Conservation (phyloP, 192 early-diverging fungal genomes). For the Fimicolochytrium jonesii region DNA sequence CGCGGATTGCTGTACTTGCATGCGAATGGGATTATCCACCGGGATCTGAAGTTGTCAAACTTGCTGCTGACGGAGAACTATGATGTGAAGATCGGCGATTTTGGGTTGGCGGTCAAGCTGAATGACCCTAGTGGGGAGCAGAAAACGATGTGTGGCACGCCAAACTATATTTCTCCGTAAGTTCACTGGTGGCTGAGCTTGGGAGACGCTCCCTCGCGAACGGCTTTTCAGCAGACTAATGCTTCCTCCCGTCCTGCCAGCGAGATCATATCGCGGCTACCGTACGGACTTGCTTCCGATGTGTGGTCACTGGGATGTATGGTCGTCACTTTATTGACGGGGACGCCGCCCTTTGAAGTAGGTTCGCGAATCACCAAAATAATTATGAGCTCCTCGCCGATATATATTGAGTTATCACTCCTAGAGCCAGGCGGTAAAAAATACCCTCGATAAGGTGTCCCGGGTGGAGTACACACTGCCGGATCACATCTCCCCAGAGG, state of each 20-base stretch:
- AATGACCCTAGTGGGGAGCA: constrained; percentile 51
- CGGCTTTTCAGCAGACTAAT: too few relatives aligned
- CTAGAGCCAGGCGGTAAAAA: constrained; percentile 46
- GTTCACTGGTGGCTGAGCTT: too few relatives aligned
- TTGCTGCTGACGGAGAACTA: constrained; percentile 52
- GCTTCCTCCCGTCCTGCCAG: constrained; percentile 28
- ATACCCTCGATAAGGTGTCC: constrained; percentile 52
- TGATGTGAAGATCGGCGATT: constrained; percentile 71
- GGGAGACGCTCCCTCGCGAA: too few relatives aligned
- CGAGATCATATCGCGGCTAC: constrained; percentile 65
- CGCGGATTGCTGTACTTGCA: constrained; percentile 63
- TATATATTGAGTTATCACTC: neutral
- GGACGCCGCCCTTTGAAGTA: constrained; percentile 66
- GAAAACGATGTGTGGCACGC: constrained; percentile 73
- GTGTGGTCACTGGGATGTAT: constrained; percentile 78
- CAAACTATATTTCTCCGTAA: constrained; percentile 73
- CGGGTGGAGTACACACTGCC: constrained; percentile 56
- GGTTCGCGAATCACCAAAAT: neutral
- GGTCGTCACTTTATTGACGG: constrained; percentile 68
- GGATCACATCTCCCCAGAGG: constrained; percentile 42
- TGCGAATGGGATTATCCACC: constrained; percentile 60
- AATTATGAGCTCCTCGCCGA: neutral
- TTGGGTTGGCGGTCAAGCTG: constrained; percentile 64
- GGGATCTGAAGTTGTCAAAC: constrained; percentile 75
- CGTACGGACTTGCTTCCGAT: constrained; percentile 69